Percentiles rank a stretch among this genome's conserved stretches.
Evolutionary conservation across 2,329 filamentous ascomycete genomes (phyloP).

Genomic region (Colletotrichum spinosum): DNA sequence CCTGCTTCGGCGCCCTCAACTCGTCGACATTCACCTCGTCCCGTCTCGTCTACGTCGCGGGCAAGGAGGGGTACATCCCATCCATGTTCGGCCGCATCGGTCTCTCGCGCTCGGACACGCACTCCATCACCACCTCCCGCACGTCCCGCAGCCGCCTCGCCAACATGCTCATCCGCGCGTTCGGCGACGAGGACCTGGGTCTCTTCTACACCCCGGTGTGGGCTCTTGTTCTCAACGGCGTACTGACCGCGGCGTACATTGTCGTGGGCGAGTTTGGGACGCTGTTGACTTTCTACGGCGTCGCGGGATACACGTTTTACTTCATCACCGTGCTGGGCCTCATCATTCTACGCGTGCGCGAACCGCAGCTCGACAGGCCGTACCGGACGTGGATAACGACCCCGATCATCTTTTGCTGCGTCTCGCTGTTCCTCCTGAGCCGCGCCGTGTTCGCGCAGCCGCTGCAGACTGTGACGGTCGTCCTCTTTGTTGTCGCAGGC

Average conservation of each 20-base stretch:
- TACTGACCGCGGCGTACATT: constrained; percentile 81
- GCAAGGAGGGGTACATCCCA: constrained; percentile 94
- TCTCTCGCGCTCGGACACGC: constrained; percentile 60
- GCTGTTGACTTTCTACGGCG: constrained; percentile 95
- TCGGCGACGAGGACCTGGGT: constrained; percentile 82
- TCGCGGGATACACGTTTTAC: constrained; percentile 97
- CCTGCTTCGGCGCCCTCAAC: constrained; percentile 95
- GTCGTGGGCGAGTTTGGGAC: constrained; percentile 90
- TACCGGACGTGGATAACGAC: constrained; percentile 98
- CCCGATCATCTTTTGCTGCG: constrained; percentile 98
- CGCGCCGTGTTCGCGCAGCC: constrained; percentile 92
- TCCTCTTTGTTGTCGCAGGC: constrained; percentile 85
- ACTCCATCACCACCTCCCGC: constrained; percentile 55
- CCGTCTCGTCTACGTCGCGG: constrained; percentile 91
- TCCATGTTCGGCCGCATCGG: constrained; percentile 86
- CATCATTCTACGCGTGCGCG: constrained; percentile 87
- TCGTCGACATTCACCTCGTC: constrained; percentile 94
- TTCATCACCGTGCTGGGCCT: constrained; percentile 94
- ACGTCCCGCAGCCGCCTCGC: constrained; percentile 68
- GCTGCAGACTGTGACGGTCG: constrained; percentile 86
- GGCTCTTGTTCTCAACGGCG: constrained; percentile 84
- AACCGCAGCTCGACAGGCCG: constrained; percentile 88
- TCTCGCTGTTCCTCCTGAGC: constrained; percentile 90
- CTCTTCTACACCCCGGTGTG: constrained; percentile 96
- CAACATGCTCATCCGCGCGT: constrained; percentile 68